phyloP scores from a whole-genome alignment of 2,329 filamentous ascomycete species.

The Camillea tinctor region DNA sequence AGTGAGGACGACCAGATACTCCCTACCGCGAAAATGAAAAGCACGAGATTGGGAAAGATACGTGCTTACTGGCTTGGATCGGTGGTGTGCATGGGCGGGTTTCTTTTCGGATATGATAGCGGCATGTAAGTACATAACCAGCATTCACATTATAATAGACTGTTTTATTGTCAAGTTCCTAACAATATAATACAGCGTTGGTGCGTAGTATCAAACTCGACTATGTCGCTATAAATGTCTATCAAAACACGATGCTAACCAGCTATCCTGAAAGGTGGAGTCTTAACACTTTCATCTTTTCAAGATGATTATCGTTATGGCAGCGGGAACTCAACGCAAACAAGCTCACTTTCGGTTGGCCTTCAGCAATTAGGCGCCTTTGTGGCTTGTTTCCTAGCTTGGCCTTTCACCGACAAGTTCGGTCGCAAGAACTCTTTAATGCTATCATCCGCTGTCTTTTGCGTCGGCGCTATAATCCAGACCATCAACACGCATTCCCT shows the following conservation, averaged over 20 bases:
- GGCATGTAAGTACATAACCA: constrained; percentile 34
- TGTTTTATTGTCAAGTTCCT: constrained; percentile 11
- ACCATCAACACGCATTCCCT: constrained; percentile 41
- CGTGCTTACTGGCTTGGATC: constrained; percentile 51
- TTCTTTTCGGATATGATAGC: constrained; percentile 45
- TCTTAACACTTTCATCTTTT: constrained; percentile 31
- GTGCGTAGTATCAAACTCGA: constrained; percentile 12
- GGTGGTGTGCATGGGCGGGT: constrained; percentile 51
- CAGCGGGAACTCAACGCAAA: constrained; percentile 21
- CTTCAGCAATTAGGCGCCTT: constrained; percentile 34
- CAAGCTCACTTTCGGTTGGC: constrained; percentile 32
- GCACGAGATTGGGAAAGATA: constrained; percentile 35
- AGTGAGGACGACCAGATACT: constrained; percentile 5
- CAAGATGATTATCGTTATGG: constrained; percentile 30
- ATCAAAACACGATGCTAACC: constrained; percentile 7
- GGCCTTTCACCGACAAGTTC: constrained; percentile 31
- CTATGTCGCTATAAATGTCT: neutral
- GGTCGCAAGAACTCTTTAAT: constrained; percentile 32
- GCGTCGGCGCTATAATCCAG: constrained; percentile 42
- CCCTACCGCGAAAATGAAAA: constrained; percentile 20
- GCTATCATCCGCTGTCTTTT: constrained; percentile 42
- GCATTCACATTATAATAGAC: neutral
- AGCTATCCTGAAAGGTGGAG: constrained; percentile 27
- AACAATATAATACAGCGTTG: constrained; percentile 20
- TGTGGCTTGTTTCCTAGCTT: constrained; percentile 33